A percentile compares a stretch with the other conserved stretches of the same genome.
These are phyloP conservation scores for Pichia sp. DNA, from an alignment of 1,139 yeast genomes.

Conservation along the genomic window DNA sequence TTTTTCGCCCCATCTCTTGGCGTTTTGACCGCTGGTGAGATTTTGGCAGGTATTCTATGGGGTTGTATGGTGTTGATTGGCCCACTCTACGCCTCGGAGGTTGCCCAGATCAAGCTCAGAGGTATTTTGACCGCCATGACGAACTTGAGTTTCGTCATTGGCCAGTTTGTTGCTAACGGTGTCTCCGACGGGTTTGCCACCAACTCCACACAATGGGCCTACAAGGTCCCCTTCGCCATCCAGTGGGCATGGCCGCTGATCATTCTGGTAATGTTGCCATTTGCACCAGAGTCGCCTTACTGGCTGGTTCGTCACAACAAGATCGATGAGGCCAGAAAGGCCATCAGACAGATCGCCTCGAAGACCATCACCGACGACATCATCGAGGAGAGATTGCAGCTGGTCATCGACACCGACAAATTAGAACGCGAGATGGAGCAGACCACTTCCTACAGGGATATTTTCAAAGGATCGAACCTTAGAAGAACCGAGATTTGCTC, in stretches of 20 bases:
- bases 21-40: slow-evolving; percentile 3
- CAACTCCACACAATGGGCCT: slow-evolving; percentile 1
- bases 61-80: slow-evolving; percentile 1
- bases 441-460: background rate
- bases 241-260: slow-evolving; percentile 5
- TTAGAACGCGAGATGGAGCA: background rate
- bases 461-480: background rate
- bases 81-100: slow-evolving; percentile 1
- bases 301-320: slow-evolving; percentile 2
- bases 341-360: slow-evolving; percentile 1
- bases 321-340: background rate
- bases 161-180: slow-evolving; percentile 6
- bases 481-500: background rate
- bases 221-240: slow-evolving; percentile 3
- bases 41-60: slow-evolving; percentile 3
- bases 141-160: slow-evolving; percentile 2
- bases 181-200: slow-evolving; percentile 1
- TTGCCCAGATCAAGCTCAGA: background rate
- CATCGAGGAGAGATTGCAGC: slow-evolving; percentile 1
- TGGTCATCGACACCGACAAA: slow-evolving; percentile 1
- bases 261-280: background rate
- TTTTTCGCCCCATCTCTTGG: slow-evolving; percentile 1
- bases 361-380: background rate
- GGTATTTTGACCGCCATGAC: background rate
- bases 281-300: slow-evolving; percentile 3